phyloP scores from a whole-genome alignment of 768 basidiomycete species.

The Leccinum boreale region DNA sequence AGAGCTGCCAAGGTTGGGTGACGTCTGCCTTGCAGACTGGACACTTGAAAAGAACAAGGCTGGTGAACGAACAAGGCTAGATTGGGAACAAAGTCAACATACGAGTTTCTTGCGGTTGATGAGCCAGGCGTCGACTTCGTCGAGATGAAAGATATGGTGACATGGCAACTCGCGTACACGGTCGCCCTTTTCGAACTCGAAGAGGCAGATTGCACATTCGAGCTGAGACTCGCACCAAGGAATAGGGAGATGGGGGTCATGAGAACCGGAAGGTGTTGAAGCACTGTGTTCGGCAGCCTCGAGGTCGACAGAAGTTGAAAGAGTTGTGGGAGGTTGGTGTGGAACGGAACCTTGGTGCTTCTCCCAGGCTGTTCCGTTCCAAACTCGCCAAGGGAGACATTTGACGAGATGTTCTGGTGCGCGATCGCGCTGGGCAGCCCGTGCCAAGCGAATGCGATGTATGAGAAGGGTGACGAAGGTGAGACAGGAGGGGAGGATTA shows the following conservation, averaged over 20 bases:
- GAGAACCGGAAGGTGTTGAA: slow-evolving; percentile 24
- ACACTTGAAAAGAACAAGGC: slow-evolving; percentile 49
- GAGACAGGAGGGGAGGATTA: slow-evolving; percentile 85
- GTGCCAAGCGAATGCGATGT: slow-evolving; percentile 80
- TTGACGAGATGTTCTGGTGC: slow-evolving; percentile 80
- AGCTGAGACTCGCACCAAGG: slow-evolving; percentile 79
- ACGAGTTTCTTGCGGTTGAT: slow-evolving; percentile 91
- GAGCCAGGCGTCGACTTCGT: slow-evolving; percentile 91
- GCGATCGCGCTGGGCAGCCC: slow-evolving; percentile 79
- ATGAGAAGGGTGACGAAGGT: slow-evolving; percentile 87
- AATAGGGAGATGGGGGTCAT: slow-evolving; percentile 34
- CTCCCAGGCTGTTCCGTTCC: slow-evolving; percentile 80
- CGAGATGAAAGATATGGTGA: slow-evolving; percentile 91
- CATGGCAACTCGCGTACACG: slow-evolving; percentile 90
- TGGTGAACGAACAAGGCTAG: slow-evolving; percentile 4
- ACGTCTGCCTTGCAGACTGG: slow-evolving; percentile 93
- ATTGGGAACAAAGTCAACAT: slow-evolving; percentile 28
- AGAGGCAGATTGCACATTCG: slow-evolving; percentile 94
- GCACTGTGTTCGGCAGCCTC: slow-evolving; percentile 34
- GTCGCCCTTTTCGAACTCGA: slow-evolving; percentile 82
- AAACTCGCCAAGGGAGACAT: slow-evolving; percentile 76
- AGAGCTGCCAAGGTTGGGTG: slow-evolving; percentile 51
- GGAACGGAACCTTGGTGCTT: slow-evolving; percentile 50
- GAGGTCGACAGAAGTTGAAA: slow-evolving; percentile 30
- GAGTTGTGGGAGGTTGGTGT: slow-evolving; percentile 26